Evolutionary conservation across 495 filamentous ascomycete species (phyloP).

Genomic region (Talaromyces stipitatus): DNA sequence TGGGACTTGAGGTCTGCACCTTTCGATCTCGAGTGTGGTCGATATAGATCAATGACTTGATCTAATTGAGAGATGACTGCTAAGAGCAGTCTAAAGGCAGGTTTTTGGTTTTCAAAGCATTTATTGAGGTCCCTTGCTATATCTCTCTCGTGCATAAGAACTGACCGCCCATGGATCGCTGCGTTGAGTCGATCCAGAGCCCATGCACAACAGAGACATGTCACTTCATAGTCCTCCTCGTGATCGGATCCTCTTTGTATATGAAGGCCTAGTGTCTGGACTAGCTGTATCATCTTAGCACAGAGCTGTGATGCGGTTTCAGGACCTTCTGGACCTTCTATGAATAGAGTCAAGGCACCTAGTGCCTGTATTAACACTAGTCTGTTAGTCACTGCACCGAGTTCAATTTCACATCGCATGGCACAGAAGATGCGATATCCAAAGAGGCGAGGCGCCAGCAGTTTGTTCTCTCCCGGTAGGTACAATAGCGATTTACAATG

Average conservation of each 20-base stretch:
- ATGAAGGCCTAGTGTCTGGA: conserved; percentile 2
- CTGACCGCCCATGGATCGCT: background rate
- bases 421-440: background rate
- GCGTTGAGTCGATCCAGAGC: conserved; percentile 4
- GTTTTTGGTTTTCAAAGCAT: background rate
- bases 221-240: background rate
- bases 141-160: conserved; percentile 2
- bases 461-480: background rate
- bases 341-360: background rate
- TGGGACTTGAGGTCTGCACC: background rate
- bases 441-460: background rate
- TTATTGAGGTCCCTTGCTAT: background rate
- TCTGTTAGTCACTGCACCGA: background rate
- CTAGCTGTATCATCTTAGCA: background rate
- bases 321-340: background rate
- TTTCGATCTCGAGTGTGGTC: background rate
- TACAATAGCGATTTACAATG: background rate
- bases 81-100: background rate
- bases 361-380: background rate
- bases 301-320: background rate
- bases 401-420: background rate
- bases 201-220: conserved; percentile 1
- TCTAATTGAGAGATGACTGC: background rate
- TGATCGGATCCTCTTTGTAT: background rate
- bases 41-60: conserved; percentile 5